phyloP scores from a whole-genome alignment of 139 green algal genomes.

The Tetradesmus obliquus region DNA sequence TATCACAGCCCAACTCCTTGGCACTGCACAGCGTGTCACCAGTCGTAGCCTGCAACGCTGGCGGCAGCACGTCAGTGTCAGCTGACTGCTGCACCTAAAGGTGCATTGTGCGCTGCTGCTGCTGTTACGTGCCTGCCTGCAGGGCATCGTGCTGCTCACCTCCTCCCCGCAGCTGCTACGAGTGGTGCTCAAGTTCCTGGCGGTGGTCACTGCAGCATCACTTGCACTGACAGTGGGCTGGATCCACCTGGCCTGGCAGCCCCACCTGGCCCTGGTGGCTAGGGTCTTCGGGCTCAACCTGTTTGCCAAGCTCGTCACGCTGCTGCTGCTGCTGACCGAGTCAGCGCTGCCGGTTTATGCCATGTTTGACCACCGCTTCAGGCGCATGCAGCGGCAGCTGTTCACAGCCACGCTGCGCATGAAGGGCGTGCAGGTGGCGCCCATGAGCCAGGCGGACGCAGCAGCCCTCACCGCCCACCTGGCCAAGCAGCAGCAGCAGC shows the following conservation, averaged over 20 bases:
- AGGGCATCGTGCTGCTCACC: not conserved
- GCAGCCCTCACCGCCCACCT: not conserved
- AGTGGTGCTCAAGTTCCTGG: slow-evolving; percentile 5
- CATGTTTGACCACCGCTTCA: slow-evolving; percentile 11
- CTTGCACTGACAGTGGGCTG: not conserved
- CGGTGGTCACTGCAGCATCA: not conserved
- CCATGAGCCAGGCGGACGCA: not conserved
- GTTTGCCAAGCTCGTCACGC: not conserved
- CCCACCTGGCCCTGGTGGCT: not conserved
- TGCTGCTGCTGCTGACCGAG: slow-evolving; percentile 11
- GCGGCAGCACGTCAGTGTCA: no score
- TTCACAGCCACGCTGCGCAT: slow-evolving; percentile 26
- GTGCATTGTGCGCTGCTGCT: not conserved
- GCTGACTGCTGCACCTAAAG: no score
- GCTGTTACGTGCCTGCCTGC: not conserved
- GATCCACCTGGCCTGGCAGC: not conserved
- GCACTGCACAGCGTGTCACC: no score
- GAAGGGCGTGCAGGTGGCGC: not conserved
- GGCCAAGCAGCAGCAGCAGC: not conserved
- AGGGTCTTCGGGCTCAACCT: not conserved
- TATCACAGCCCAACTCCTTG: not conserved
- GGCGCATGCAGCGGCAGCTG: slow-evolving; percentile 4
- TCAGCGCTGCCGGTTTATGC: slow-evolving; percentile 19
- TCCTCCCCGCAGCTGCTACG: not conserved
- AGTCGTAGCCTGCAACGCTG: no score